Evolutionary conservation across 768 basidiomycete genomes (phyloP).

Genomic region (Podaxis sp.): DNA sequence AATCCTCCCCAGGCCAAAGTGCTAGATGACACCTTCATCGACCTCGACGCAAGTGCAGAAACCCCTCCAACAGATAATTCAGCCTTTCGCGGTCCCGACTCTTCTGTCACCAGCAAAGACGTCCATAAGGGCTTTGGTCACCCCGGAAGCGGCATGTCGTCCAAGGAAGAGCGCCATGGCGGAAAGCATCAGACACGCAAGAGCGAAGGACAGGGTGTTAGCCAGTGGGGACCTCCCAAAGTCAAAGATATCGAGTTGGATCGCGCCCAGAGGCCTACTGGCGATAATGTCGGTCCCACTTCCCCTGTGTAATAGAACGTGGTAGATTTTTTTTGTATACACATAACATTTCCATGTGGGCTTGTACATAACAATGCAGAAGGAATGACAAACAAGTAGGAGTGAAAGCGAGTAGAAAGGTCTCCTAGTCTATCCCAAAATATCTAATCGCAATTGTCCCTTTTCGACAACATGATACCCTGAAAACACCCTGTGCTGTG

Average conservation of each 20-base stretch:
- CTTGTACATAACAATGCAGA: neutral
- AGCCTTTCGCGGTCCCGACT: constrained; percentile 10
- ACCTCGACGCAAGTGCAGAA: constrained; percentile 3
- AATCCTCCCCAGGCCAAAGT: constrained; percentile 3
- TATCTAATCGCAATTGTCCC: neutral
- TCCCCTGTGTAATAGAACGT: neutral
- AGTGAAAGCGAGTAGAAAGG: neutral
- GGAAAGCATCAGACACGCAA: constrained; percentile 6
- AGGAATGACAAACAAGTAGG: neutral
- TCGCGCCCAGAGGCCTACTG: constrained; percentile 5
- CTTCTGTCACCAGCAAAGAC: constrained; percentile 14
- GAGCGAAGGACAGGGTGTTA: constrained; percentile 2
- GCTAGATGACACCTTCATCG: constrained; percentile 2
- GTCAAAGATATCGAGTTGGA: constrained; percentile 3
- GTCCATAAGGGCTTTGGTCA: constrained; percentile 12
- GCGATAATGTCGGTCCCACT: constrained; percentile 5
- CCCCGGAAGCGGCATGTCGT: constrained; percentile 15
- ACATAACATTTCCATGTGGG: neutral
- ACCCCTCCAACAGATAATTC: neutral
- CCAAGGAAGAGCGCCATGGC: constrained; percentile 3
- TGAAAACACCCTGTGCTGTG: neutral
- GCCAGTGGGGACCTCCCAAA: constrained; percentile 12
- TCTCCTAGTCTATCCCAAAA: neutral
- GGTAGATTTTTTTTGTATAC: neutral
- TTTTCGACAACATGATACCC: neutral